These are phyloP conservation scores for Picea engelmannii DNA, from an alignment of 83 land plant genomes.

Conservation along the genomic window DNA sequence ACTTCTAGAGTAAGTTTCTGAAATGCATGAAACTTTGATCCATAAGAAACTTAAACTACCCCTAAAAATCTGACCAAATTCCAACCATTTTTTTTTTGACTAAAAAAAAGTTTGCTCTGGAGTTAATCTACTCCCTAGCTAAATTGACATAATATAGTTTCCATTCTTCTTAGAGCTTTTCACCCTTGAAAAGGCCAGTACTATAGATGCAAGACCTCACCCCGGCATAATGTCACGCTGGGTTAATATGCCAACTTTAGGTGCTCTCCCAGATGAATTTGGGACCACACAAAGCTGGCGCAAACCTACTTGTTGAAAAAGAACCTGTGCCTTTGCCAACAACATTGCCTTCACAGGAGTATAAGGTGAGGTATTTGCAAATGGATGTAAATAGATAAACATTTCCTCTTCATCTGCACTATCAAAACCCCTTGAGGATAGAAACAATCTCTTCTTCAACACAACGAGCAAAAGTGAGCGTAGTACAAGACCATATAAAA, in stretches of 20 bases:
- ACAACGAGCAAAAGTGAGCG: background rate
- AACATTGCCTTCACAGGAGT: slow-evolving; percentile 88
- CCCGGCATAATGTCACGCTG: slow-evolving; percentile 61
- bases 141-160: too few relatives aligned
- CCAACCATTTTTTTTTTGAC: too few relatives aligned
- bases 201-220: slow-evolving; percentile 36
- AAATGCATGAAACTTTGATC: too few relatives aligned
- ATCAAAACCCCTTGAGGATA: background rate
- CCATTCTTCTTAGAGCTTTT: too few relatives aligned
- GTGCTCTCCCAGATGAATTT: slow-evolving; percentile 52
- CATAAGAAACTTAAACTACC: too few relatives aligned
- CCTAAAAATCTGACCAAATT: too few relatives aligned
- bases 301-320: slow-evolving; percentile 77
- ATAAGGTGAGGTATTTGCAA: slow-evolving; percentile 71
- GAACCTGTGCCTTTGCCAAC: slow-evolving; percentile 72
- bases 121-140: too few relatives aligned
- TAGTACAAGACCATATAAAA: too few relatives aligned
- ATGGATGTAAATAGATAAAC: slow-evolving; percentile 36
- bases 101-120: too few relatives aligned
- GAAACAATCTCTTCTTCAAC: slow-evolving; percentile 66
- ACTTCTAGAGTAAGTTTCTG: too few relatives aligned
- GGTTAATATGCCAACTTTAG: slow-evolving; percentile 62
- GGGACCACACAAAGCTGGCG: slow-evolving; percentile 83
- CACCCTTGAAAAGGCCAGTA: too few relatives aligned
- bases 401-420: background rate